Evolutionary conservation across 257 asterid genomes (phyloP), one percentile per base, ranked within the genome.

Genomic region (Misopates orontium): DNA sequence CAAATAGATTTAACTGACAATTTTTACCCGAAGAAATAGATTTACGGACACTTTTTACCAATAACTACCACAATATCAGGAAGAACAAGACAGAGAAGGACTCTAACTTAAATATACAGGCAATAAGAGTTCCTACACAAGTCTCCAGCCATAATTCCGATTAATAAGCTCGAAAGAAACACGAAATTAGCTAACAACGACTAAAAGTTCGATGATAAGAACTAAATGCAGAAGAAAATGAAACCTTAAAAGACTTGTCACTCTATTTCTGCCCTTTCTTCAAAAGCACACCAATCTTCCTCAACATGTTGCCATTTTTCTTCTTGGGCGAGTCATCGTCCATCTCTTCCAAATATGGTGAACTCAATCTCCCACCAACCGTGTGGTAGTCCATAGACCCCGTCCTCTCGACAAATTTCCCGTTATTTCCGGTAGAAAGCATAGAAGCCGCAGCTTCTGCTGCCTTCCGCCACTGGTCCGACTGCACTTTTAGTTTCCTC

Each of bases 391-490:
- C 94, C 36, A 88, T 55, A 10, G 87, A 80, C 8, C 88, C 83
- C 8, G 85, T 79, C 54, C 89, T 86, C 28, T 87, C 86, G 1
- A 82, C 83, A 40, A 72, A 67, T 48, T 88, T 91, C 56, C 86
- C 89, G 5, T 78, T 82, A 31, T 77, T 83, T 12, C 84, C 95
- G 1, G 72, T 68, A 11, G 95, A 76, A 67, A 93, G 95, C 79
- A 94, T 94, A 19, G 95, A 73, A 3, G 95, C 84, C 32, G 99
- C 97, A 0, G 95, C 95, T 78, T 90, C 96, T 0, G 99, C 97
- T 8, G 99, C 97, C 73, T 94, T 94, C 70, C 97, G 84, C 97
- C 97, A 94, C 64, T 94, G 99, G 70, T 90, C 99, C 0, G 95
- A 80, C 65, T 90, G 99, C 71, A 90, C 95, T 66, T 86, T 94